A percentile compares a stretch with the other conserved stretches of the same genome.
phyloP scores from a whole-genome alignment of 257 asterid genomes.

The Solanum chmielewskii region DNA sequence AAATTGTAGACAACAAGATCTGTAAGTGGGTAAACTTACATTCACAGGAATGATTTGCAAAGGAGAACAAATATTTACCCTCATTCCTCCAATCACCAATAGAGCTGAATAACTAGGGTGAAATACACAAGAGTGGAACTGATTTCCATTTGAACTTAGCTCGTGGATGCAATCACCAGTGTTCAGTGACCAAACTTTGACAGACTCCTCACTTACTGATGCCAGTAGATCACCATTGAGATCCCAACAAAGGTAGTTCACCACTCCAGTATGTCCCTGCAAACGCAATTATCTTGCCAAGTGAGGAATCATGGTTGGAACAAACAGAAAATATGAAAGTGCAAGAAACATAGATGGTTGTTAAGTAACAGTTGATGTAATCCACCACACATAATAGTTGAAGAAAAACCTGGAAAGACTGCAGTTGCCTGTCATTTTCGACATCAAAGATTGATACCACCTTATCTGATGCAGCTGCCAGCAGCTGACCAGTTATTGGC shows the following conservation, averaged over 20 bases:
- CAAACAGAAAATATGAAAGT: background rate
- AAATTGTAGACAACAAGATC: background rate
- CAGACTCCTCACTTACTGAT: slow-evolving; percentile 84
- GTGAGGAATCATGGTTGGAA: background rate
- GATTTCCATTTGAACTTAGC: slow-evolving; percentile 61
- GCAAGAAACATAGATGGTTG: background rate
- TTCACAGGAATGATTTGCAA: background rate
- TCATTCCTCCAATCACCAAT: slow-evolving; percentile 77
- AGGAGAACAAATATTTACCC: slow-evolving; percentile 27
- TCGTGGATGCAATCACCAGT: slow-evolving; percentile 86
- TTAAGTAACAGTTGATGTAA: background rate
- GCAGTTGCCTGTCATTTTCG: slow-evolving; percentile 84
- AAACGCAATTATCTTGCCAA: background rate
- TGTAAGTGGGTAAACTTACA: background rate
- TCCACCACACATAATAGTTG: background rate
- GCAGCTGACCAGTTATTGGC: slow-evolving; percentile 65
- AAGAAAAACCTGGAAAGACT: slow-evolving; percentile 63
- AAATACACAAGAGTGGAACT: slow-evolving; percentile 86
- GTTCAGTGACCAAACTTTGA: slow-evolving; percentile 84
- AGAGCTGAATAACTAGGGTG: slow-evolving; percentile 88
- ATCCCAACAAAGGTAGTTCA: slow-evolving; percentile 96
- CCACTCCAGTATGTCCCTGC: slow-evolving; percentile 73
- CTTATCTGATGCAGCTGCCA: slow-evolving; percentile 95
- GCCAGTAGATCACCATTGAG: slow-evolving; percentile 77
- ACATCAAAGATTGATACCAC: slow-evolving; percentile 79